A percentile compares a stretch with the other conserved stretches of the same genome.
phyloP scores from a whole-genome alignment of 202 grass and related monocot species.

The Eragrostis tef region DNA sequence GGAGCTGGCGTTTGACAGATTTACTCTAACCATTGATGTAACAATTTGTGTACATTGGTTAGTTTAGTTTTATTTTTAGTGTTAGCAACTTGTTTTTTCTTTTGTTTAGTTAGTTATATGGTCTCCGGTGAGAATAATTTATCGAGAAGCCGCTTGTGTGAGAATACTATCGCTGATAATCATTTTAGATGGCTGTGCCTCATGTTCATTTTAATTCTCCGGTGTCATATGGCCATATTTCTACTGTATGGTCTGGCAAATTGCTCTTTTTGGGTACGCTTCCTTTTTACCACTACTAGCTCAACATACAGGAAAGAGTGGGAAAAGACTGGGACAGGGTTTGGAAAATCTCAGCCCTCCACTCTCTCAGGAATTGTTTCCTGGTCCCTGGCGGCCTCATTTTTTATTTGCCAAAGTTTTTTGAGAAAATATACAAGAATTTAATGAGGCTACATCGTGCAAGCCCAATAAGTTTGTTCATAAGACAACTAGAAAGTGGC shows the following conservation, averaged over 20 bases:
- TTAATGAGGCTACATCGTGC: no score
- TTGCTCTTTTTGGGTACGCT: no score
- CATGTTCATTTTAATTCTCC: not conserved
- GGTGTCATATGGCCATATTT: not conserved
- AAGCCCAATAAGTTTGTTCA: no score
- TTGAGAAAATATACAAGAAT: no score
- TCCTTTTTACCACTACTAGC: not conserved
- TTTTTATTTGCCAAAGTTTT: no score
- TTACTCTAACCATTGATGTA: constrained; percentile 46
- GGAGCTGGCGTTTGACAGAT: constrained; percentile 36
- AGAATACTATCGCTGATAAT: not conserved
- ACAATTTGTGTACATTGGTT: constrained; percentile 36
- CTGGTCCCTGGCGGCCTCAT: no score
- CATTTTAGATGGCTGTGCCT: not conserved
- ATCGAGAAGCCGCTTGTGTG: not conserved
- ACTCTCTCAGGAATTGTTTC: no score
- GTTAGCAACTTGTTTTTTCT: not conserved
- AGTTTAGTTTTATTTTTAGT: constrained; percentile 21
- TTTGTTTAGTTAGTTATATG: not conserved
- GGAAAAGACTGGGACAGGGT: no score
- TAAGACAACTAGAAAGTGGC: no score
- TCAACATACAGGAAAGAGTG: not conserved
- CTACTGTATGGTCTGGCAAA: not conserved
- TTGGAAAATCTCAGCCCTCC: no score
- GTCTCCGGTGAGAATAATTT: not conserved